A percentile compares a stretch with the other conserved stretches of the same genome.
phyloP scores from a whole-genome alignment of 176 grass and related monocot genomes.

The Stipa capillata region DNA sequence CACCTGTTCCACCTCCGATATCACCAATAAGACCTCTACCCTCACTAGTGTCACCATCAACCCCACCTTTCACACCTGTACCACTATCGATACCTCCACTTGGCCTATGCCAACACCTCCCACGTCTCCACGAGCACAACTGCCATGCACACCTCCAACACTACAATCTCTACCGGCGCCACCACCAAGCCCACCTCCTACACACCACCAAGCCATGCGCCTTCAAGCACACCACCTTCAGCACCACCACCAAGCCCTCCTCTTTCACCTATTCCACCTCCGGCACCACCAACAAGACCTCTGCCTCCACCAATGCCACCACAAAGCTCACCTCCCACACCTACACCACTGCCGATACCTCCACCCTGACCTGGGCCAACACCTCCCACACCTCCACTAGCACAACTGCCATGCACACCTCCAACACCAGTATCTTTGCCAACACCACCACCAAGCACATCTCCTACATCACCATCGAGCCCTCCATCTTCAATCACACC shows the following conservation, averaged over 20 bases:
- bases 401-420: background rate
- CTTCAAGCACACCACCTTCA: background rate
- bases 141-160: background rate
- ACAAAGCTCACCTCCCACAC: background rate
- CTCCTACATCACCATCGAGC: background rate
- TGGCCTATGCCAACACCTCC: background rate
- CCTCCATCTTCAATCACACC: too few species aligned
- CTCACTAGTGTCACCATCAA: background rate
- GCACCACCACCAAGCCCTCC: background rate
- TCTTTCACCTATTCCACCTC: background rate
- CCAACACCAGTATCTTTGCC: background rate
- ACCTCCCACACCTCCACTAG: background rate
- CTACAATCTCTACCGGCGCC: background rate
- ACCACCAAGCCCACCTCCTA: background rate
- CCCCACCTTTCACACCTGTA: too few species aligned
- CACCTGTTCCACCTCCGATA: background rate
- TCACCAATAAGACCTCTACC: background rate
- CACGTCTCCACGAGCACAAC: background rate
- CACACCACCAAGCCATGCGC: background rate
- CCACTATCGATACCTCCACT: too few species aligned
- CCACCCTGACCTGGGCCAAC: background rate
- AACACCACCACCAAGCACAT: background rate
- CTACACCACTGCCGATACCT: background rate
- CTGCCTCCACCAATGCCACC: conserved; percentile 2
- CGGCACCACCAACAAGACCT: background rate